Conservation (phyloP, 139 green algal genomes). For the Nannochloris sp. region DNA sequence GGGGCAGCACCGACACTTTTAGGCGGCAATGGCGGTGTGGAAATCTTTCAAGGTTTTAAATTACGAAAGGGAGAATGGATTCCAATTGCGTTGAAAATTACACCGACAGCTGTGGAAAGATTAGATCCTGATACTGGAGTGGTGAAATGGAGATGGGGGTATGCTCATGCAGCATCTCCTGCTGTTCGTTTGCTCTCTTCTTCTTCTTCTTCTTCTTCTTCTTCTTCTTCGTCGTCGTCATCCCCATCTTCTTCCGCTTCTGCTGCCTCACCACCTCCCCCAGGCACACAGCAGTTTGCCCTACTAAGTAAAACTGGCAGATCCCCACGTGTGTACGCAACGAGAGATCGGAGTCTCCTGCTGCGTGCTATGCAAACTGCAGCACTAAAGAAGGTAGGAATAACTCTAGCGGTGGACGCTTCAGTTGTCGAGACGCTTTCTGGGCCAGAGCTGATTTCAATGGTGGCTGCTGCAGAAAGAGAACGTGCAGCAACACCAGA, state of each 20-base stretch:
- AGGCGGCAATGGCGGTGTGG: not conserved
- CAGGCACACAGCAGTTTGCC: constrained; percentile 32
- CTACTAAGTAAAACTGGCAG: constrained; percentile 35
- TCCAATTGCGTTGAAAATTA: constrained; percentile 41
- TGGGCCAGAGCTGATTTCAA: constrained; percentile 15
- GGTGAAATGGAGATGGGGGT: constrained; percentile 42
- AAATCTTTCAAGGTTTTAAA: constrained; percentile 27
- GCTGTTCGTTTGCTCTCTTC: constrained; percentile 18
- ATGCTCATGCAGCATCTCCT: constrained; percentile 34
- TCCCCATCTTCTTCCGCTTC: too few species aligned
- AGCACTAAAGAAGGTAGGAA: constrained; percentile 23
- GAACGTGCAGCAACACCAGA: constrained; percentile 5
- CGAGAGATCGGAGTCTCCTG: constrained; percentile 17
- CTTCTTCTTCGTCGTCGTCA: too few species aligned
- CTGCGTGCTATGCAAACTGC: constrained; percentile 14
- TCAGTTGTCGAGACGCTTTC: not conserved
- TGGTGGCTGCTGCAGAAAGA: constrained; percentile 16
- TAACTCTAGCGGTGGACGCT: constrained; percentile 20
- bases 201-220: too few species aligned
- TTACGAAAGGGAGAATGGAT: constrained; percentile 39
- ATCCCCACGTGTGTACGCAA: constrained; percentile 40
- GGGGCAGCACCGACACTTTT: constrained; percentile 23
- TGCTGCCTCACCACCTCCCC: not conserved
- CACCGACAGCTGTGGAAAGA: constrained; percentile 44
- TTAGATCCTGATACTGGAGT: constrained; percentile 27